Evolutionary conservation across 306 rosid species (phyloP).

Genomic region (Glycine soja): DNA sequence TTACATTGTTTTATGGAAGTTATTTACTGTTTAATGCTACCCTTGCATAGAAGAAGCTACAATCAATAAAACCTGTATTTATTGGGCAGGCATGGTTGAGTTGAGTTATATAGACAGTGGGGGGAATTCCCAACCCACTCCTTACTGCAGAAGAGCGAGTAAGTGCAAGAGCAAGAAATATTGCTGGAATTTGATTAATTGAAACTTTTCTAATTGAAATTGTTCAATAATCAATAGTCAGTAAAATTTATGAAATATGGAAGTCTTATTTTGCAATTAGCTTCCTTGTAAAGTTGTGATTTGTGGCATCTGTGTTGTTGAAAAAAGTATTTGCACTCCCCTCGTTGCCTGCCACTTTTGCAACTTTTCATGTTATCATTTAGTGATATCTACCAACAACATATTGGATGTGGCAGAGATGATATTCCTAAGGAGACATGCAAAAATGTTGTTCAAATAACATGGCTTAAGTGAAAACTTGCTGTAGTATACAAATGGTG

Average conservation of each 20-base stretch:
- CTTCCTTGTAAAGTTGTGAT: neutral
- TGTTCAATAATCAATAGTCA: neutral
- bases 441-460: slow-evolving; percentile 7
- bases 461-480: neutral
- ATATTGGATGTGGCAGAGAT: neutral
- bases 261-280: neutral
- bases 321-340: neutral
- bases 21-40: slow-evolving; percentile 32
- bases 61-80: slow-evolving; percentile 28
- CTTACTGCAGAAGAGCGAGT: neutral
- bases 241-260: slow-evolving; percentile 5
- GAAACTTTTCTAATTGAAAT: slow-evolving; percentile 15
- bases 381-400: neutral
- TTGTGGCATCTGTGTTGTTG: slow-evolving; percentile 2
- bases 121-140: neutral
- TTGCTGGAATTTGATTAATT: slow-evolving; percentile 5
- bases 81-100: slow-evolving; percentile 22
- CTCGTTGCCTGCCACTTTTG: too few relatives aligned
- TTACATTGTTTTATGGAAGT: slow-evolving; percentile 4
- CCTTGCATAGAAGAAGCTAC: slow-evolving; percentile 4
- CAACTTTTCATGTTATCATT: neutral
- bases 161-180: slow-evolving; percentile 1
- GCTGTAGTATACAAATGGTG: neutral
- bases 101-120: neutral
- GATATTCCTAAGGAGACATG: slow-evolving; percentile 9